phyloP scores from a whole-genome alignment of 2,329 filamentous ascomycete species.

The Fragosphaeria purpurea region DNA sequence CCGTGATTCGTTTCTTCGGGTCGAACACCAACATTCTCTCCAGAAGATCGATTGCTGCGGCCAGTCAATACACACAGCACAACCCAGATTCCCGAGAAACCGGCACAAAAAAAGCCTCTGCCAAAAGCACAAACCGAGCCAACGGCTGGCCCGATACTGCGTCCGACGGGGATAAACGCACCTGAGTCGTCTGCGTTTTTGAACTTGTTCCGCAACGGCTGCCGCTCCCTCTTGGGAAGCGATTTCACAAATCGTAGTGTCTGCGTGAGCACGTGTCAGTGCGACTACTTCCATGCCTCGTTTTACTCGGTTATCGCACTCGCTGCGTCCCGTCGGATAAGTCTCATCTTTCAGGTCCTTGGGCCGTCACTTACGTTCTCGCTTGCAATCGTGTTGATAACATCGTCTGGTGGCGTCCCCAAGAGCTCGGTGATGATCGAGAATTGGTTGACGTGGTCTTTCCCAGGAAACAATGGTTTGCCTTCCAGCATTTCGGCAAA shows the following conservation, averaged over 20 bases:
- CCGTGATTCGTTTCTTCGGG: slow-evolving; percentile 89
- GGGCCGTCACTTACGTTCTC: slow-evolving; percentile 62
- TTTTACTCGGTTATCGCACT: too few relatives aligned
- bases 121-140: neutral
- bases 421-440: slow-evolving; percentile 98
- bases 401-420: slow-evolving; percentile 93
- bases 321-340: too few relatives aligned
- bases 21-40: slow-evolving; percentile 98
- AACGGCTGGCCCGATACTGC: too few relatives aligned
- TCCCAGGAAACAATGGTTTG: slow-evolving; percentile 95
- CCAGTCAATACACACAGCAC: too few relatives aligned
- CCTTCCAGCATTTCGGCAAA: slow-evolving; percentile 99
- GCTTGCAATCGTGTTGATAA: slow-evolving; percentile 96
- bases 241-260: slow-evolving; percentile 96
- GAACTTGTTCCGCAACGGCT: slow-evolving; percentile 81
- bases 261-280: slow-evolving; percentile 32
- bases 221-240: slow-evolving; percentile 84
- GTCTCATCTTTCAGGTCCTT: neutral
- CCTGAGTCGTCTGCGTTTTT: slow-evolving; percentile 83
- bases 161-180: slow-evolving; percentile 29
- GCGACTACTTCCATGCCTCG: too few relatives aligned
- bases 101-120: neutral
- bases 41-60: slow-evolving; percentile 74
- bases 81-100: too few relatives aligned
- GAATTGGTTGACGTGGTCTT: slow-evolving; percentile 99